Evolutionary conservation across 1,139 yeast species (phyloP), one percentile per base, ranked within the genome.

Genomic region (Blastobotrys serpentis): DNA sequence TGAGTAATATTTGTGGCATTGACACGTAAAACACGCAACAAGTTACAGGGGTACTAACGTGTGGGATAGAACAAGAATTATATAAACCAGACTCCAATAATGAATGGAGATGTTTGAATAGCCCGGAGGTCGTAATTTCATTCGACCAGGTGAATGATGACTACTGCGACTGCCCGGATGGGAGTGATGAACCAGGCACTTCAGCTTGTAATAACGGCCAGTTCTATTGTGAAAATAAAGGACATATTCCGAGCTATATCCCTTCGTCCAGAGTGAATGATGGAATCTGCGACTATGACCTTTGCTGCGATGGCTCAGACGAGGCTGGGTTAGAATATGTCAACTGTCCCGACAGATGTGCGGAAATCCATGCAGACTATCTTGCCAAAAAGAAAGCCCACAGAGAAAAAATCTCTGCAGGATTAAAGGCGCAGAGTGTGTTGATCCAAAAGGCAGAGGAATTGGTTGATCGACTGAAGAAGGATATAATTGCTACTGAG

Each of bases 111-210:
- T 90, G 98, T 69, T 65, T 90, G 37, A 64, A 70, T 21, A 76
- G 85, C 61, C 83, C 94, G 0, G 75, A 80, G 14, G 78, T 88
- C 4, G 72, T 71, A 16, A 68, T 90, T 23, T 71, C 81, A 23
- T 74, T 72, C 46, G 73, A 73, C 40, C 86, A 83, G 61, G 77
- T 92, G 56, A 90, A 92, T 63, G 98, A 92, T 64, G 84, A 89
- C 59, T 83, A 77, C 60, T 90, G 98, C 66, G 98, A 92, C 64
- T 92, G 98, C 70, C 97, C 98, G 0, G 98, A 92, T 67, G 98
- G 98, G 0, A 83, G 94, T 2, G 98, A 92, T 66, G 98, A 92
- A 65, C 97, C 98, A 0, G 97, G 97, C 0, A 92, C 98, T 0
- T 74, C 85, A 46, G 97, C 97, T 0, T 92, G 98, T 65, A 70